These are phyloP conservation scores for Chenopodium quinoa DNA, from an alignment of 148 eudicot genomes.

Conservation along the genomic window DNA sequence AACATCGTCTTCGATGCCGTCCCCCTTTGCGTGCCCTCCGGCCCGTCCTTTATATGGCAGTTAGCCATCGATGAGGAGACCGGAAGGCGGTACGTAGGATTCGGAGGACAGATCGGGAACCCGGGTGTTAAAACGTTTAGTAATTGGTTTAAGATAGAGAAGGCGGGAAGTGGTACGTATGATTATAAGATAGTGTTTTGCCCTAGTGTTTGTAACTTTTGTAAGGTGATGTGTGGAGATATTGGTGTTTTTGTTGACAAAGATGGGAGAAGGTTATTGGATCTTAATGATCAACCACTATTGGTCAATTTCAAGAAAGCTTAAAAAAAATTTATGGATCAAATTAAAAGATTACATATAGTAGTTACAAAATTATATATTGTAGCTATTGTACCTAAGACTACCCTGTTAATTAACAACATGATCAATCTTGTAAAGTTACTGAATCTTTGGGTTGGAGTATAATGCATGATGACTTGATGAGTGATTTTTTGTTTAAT, in stretches of 20 bases:
- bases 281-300: slow-evolving; percentile 22
- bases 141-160: slow-evolving; percentile 57
- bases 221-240: slow-evolving; percentile 50
- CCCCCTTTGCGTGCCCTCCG: slow-evolving; percentile 37
- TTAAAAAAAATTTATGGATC: slow-evolving; percentile 3
- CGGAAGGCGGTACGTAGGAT: slow-evolving; percentile 38
- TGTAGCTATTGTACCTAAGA: no score
- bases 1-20: slow-evolving; percentile 40
- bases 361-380: no score
- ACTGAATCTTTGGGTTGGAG: no score
- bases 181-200: slow-evolving; percentile 55
- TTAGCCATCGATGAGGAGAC: slow-evolving; percentile 26
- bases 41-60: slow-evolving; percentile 23
- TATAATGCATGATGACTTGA: no score
- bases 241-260: slow-evolving; percentile 37
- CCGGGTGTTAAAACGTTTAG: slow-evolving; percentile 35
- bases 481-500: no score
- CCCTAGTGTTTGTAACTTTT: slow-evolving; percentile 49
- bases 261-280: slow-evolving; percentile 29
- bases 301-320: slow-evolving; percentile 26
- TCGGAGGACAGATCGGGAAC: slow-evolving; percentile 34
- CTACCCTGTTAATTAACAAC: no score
- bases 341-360: no score
- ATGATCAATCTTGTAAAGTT: no score
- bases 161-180: slow-evolving; percentile 16